Evolutionary conservation across 148 eudicot species (phyloP).

Genomic region (Tetragonia tetragonoides): DNA sequence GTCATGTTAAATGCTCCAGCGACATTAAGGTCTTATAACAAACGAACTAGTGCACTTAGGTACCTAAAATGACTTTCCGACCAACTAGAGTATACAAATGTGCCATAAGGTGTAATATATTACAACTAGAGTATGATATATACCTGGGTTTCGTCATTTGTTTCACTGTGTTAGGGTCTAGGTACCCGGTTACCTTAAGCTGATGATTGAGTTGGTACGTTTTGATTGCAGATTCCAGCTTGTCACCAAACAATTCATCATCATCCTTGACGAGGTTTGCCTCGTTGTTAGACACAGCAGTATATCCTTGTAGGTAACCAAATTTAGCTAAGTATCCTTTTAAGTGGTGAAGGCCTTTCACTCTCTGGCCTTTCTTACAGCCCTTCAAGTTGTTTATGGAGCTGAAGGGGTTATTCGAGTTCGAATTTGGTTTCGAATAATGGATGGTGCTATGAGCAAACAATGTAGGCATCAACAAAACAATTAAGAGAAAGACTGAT

Average conservation of each 20-base stretch:
- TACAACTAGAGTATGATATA: no score
- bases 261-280: conserved; percentile 10
- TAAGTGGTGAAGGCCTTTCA: conserved; percentile 19
- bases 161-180: conserved; percentile 16
- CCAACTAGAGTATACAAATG: no score
- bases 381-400: conserved; percentile 15
- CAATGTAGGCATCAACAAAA: neutral
- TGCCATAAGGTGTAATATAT: no score
- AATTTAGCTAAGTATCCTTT: conserved; percentile 20
- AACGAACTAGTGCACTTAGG: no score
- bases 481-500: conserved; percentile 3
- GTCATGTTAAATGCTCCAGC: no score
- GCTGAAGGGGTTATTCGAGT: no score
- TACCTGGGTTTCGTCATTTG: conserved; percentile 24
- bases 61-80: no score
- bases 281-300: neutral
- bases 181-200: conserved; percentile 18
- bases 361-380: conserved; percentile 16
- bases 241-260: conserved; percentile 19
- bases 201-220: conserved; percentile 26
- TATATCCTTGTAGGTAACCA: conserved; percentile 20
- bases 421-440: conserved; percentile 12
- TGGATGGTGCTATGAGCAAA: conserved; percentile 2
- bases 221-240: conserved; percentile 20
- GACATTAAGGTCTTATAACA: no score